Conservation (phyloP, 1,284 basidiomycete genomes). For the Inonotus hispidus region DNA sequence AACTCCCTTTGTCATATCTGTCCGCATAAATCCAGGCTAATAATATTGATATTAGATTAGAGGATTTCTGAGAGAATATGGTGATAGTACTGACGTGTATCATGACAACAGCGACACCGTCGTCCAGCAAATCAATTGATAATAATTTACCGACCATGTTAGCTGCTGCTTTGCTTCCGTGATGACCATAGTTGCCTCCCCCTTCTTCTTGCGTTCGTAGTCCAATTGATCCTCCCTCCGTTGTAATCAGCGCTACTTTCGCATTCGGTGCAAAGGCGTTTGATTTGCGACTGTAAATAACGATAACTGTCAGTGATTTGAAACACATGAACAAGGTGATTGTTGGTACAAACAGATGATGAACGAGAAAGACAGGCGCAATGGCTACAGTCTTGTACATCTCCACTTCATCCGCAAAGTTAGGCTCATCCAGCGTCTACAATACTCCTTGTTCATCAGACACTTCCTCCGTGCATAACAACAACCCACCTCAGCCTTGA, state of each 20-base stretch:
- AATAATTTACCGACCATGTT: slow-evolving; percentile 46
- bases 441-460: not conserved
- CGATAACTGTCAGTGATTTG: not conserved
- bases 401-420: slow-evolving; percentile 34
- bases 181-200: slow-evolving; percentile 44
- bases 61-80: not conserved
- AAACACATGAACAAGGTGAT: slow-evolving; percentile 18
- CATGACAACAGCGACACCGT: slow-evolving; percentile 37
- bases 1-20: slow-evolving; percentile 42
- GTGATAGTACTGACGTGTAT: slow-evolving; percentile 34
- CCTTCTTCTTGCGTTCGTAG: slow-evolving; percentile 41
- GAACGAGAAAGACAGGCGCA: slow-evolving; percentile 34
- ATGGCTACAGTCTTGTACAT: slow-evolving; percentile 44
- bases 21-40: slow-evolving; percentile 32
- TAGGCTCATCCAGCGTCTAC: slow-evolving; percentile 34
- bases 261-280: slow-evolving; percentile 22
- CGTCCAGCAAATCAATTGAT: slow-evolving; percentile 35
- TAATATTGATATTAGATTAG: not conserved
- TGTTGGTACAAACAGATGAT: slow-evolving; percentile 28
- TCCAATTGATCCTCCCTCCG: slow-evolving; percentile 41
- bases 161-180: slow-evolving; percentile 42
- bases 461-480: not conserved
- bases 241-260: slow-evolving; percentile 39
- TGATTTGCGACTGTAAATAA: slow-evolving; percentile 5
- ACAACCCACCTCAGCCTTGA: slow-evolving; percentile 35